phyloP scores from a whole-genome alignment of 352 stramenopile genomes.

The Pythium dissotocum region DNA sequence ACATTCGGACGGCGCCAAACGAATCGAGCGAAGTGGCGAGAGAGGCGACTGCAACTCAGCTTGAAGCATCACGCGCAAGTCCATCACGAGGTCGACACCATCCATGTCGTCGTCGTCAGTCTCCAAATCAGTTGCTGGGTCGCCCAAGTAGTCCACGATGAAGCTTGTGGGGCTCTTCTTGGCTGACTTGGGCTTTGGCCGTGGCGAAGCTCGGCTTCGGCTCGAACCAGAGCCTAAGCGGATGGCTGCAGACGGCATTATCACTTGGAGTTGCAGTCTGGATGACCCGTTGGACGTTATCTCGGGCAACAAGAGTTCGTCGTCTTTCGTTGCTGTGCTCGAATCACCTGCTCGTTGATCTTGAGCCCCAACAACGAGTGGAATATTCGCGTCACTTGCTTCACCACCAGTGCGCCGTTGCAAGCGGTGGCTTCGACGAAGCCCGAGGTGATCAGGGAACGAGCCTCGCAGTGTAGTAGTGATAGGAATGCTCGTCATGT shows the following conservation, averaged over 20 bases:
- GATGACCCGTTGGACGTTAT: neutral
- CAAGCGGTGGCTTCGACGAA: conserved; percentile 10
- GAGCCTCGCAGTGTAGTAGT: conserved; percentile 33
- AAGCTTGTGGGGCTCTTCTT: conserved; percentile 5
- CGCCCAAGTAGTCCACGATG: conserved; percentile 12
- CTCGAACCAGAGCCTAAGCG: neutral
- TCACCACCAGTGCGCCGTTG: neutral
- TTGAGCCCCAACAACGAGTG: neutral
- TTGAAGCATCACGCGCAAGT: conserved; percentile 16
- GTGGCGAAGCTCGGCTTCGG: neutral
- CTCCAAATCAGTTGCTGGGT: conserved; percentile 8
- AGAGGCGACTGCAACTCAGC: conserved; percentile 26
- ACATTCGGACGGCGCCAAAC: conserved; percentile 37
- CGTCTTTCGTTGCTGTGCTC: conserved; percentile 6
- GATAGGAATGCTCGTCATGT: neutral
- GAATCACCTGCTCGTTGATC: neutral
- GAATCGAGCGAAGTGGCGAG: conserved; percentile 48
- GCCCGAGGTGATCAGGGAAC: conserved; percentile 34
- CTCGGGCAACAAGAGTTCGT: conserved; percentile 4
- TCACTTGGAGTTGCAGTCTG: conserved; percentile 12
- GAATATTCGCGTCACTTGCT: neutral
- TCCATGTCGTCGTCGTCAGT: neutral
- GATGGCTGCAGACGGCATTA: conserved; percentile 1
- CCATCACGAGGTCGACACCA: conserved; percentile 22
- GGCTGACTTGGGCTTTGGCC: neutral